Conservation (phyloP, 305 asterid genomes). For the Rubia balearica region DNA sequence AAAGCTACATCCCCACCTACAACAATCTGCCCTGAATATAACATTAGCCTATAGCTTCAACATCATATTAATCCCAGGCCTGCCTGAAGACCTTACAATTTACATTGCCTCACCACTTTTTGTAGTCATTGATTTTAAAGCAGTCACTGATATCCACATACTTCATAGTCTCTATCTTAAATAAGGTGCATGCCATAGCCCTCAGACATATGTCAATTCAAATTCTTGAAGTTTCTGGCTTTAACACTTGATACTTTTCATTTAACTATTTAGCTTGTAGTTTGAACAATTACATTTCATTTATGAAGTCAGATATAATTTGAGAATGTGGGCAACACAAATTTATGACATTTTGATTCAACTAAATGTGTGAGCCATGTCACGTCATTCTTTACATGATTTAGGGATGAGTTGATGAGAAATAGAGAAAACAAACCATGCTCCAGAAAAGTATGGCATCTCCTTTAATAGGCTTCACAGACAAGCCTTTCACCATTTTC, state of each 20-base stretch:
- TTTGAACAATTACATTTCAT: neutral
- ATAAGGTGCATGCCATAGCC: neutral
- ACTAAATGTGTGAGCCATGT: neutral
- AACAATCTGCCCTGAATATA: neutral
- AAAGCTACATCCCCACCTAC: neutral
- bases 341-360: neutral
- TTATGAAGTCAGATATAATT: neutral
- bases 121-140: neutral
- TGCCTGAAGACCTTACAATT: neutral
- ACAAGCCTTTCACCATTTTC: conserved; percentile 58
- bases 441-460: conserved; percentile 97
- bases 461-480: conserved; percentile 79
- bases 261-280: neutral
- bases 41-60: neutral
- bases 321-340: neutral
- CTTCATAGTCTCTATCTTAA: neutral
- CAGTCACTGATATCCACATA: neutral
- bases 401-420: neutral
- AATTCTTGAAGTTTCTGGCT: neutral
- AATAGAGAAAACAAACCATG: conserved; percentile 55
- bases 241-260: neutral
- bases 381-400: neutral
- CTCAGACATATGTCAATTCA: neutral
- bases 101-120: neutral
- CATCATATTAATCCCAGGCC: neutral